Base-by-base conservation (phyloP, 805 yeast species). In the Lipomyces oligophaga region DNA sequence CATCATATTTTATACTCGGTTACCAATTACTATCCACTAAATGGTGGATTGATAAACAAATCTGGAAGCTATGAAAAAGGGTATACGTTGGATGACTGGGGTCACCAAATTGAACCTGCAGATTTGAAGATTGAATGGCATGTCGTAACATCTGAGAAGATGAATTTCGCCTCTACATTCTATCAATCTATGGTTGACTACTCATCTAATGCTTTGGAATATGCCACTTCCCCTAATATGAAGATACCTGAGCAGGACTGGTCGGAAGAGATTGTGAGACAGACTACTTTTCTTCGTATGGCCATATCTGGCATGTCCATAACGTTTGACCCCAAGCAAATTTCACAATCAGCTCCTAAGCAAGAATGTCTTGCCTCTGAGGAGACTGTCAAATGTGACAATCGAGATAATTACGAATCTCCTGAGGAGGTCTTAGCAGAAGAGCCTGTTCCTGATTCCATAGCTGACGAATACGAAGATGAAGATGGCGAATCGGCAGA, bases 111-210 rank as follows among this genome's bases (percentile, higher is more conserved):
- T 3, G 59, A 60, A 24, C 54, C 61, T 2, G 30, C 40, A 5
- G 42, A 42, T 0, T 49, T 84, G 27, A 58, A 71, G 0, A 80
- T 87, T 54, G 67, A 72, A 0, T 90, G 98, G 98, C 86, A 81
- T 58, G 62, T 73, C 0, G 97, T 97, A 0, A 60, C 71, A 1
- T 64, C 64, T 1, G 64, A 58, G 1, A 88, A 82, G 38, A 67
- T 85, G 2, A 67, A 68, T 0, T 75, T 77, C 59, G 89, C 95
- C 0, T 72, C 80, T 3, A 73, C 75, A 2, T 65, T 79, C 8
- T 84, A 81, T 55, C 75, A 73, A 18, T 61, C 60, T 1, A 73
- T 82, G 38, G 68, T 77, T 0, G 63, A 54, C 5, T 41, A 44
- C 18, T 52, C 66, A 1, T 39, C 55, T 5, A 36, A 32, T 2